These are phyloP conservation scores for Hygrophila difformis DNA, from an alignment of 257 asterid species.

Conservation along the genomic window DNA sequence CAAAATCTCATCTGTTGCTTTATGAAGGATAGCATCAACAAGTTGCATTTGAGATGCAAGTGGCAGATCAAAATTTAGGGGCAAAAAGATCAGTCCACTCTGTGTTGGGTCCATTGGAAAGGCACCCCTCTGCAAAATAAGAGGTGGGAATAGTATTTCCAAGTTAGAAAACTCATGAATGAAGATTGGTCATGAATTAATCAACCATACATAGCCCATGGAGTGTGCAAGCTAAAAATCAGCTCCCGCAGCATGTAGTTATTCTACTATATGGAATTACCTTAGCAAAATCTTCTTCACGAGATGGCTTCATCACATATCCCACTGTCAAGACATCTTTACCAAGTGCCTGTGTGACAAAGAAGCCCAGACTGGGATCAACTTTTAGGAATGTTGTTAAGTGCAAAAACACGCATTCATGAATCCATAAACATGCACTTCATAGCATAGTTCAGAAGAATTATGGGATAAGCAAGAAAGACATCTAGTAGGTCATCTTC, in stretches of 20 bases:
- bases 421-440: conserved; percentile 9
- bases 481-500: background rate
- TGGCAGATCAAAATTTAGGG: conserved; percentile 62
- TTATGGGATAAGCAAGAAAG: background rate
- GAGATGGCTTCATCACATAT: conserved; percentile 91
- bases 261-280: conserved; percentile 24
- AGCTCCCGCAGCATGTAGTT: too few relatives aligned
- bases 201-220: background rate
- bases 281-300: conserved; percentile 95
- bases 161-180: conserved; percentile 13
- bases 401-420: conserved; percentile 9
- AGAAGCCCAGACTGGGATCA: conserved; percentile 15
- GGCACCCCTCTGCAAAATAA: conserved; percentile 86
- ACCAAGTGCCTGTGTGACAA: conserved; percentile 42
- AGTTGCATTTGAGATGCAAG: conserved; percentile 64
- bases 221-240: background rate
- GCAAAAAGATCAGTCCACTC: conserved; percentile 76
- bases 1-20: conserved; percentile 93
- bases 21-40: conserved; percentile 79
- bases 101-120: conserved; percentile 69
- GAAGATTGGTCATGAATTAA: conserved; percentile 2
- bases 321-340: conserved; percentile 54
- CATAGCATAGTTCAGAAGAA: conserved; percentile 8
- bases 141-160: too few relatives aligned
- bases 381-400: background rate